A percentile compares a stretch with the other conserved stretches of the same genome.
These are phyloP conservation scores for Pisolithus orientalis DNA, from an alignment of 768 basidiomycete genomes.

Conservation along the genomic window DNA sequence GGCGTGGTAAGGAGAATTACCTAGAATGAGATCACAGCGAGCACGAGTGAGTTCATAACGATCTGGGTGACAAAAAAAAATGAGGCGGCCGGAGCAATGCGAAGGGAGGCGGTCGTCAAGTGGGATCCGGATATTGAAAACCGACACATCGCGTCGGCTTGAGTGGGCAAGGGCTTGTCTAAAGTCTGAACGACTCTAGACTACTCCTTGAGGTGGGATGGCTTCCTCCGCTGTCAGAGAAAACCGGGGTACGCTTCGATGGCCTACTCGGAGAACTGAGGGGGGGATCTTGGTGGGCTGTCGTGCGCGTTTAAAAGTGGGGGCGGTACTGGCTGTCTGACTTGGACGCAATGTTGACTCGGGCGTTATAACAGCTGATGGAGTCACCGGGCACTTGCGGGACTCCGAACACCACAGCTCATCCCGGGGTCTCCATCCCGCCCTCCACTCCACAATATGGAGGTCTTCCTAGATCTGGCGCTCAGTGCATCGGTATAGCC, in stretches of 20 bases:
- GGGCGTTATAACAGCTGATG: constrained; percentile 26
- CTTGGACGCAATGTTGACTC: constrained; percentile 19
- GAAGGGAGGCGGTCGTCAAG: constrained; percentile 11
- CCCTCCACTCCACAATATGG: not conserved
- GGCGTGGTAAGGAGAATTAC: constrained; percentile 12
- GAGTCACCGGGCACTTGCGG: constrained; percentile 23
- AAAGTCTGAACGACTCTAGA: constrained; percentile 39
- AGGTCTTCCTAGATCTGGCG: too few species aligned
- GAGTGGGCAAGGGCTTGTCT: constrained; percentile 21
- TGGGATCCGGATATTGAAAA: constrained; percentile 21
- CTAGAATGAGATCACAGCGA: constrained; percentile 30
- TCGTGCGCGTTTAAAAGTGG: constrained; percentile 1
- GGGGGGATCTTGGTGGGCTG: not conserved
- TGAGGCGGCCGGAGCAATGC: constrained; percentile 6
- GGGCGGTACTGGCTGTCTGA: constrained; percentile 17
- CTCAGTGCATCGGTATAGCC: too few species aligned
- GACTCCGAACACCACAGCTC: constrained; percentile 18
- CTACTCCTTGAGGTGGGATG: constrained; percentile 28
- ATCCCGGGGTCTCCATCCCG: constrained; percentile 16
- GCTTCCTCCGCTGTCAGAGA: constrained; percentile 14
- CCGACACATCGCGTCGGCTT: constrained; percentile 35
- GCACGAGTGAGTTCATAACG: constrained; percentile 28
- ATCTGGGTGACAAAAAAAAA: constrained; percentile 10
- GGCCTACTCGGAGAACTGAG: not conserved
- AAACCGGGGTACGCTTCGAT: constrained; percentile 12